Evolutionary conservation across 306 rosid genomes (phyloP).

Genomic region (apple (Malus domestica)): ASM211411v1 NC_041800.1:31113233-31113732

Average conservation of each 20-base stretch:
- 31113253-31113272: neutral
- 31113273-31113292: neutral
- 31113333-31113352: neutral
- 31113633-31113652: slow-evolving; percentile 80
- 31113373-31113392: slow-evolving; percentile 12
- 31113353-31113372: slow-evolving; percentile 3
- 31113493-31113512: slow-evolving; percentile 99
- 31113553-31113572: neutral
- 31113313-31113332: neutral
- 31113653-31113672: slow-evolving; percentile 69
- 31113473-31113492: slow-evolving; percentile 80
- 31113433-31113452: slow-evolving; percentile 71
- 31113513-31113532: slow-evolving; percentile 95
- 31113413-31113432: slow-evolving; percentile 98
- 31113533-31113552: neutral
- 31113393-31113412: slow-evolving; percentile 88
- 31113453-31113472: slow-evolving; percentile 92
- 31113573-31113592: neutral
- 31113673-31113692: slow-evolving; percentile 79
- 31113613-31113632: slow-evolving; percentile 13
- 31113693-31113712: slow-evolving; percentile 77
- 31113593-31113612: neutral
- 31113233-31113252: slow-evolving; percentile 2
- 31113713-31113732: slow-evolving; percentile 48
- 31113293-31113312: neutral